Conservation (phyloP, 1,139 yeast species). For the Geotrichum restrictum region DNA sequence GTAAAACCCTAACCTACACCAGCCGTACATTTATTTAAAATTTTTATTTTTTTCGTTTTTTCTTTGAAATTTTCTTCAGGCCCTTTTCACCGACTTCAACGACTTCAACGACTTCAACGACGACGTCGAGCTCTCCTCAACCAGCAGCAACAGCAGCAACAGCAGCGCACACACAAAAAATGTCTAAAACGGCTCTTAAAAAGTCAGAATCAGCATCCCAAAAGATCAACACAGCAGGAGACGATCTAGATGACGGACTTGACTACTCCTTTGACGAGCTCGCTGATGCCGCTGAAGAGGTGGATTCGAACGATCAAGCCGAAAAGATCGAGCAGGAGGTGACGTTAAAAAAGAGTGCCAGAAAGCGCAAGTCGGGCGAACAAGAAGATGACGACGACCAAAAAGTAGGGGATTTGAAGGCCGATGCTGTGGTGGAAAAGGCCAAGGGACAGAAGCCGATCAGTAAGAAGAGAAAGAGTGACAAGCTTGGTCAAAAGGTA, state of each 20-base stretch:
- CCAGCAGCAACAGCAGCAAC: too few relatives aligned
- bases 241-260: constrained; percentile 67
- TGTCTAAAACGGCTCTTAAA: not conserved
- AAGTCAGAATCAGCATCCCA: not conserved
- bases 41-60: too few relatives aligned
- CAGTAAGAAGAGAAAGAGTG: constrained; percentile 27
- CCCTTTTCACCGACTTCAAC: too few relatives aligned
- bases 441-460: constrained; percentile 25
- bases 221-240: constrained; percentile 36
- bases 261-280: constrained; percentile 50
- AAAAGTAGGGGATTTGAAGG: constrained; percentile 18
- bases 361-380: constrained; percentile 23
- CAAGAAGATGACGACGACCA: constrained; percentile 22
- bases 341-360: constrained; percentile 29
- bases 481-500: constrained; percentile 23
- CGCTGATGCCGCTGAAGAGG: constrained; percentile 32
- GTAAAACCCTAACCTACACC: too few relatives aligned
- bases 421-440: too few relatives aligned
- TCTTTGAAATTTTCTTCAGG: too few relatives aligned
- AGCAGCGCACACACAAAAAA: too few relatives aligned
- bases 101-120: too few relatives aligned
- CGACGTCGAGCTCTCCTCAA: too few relatives aligned
- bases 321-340: constrained; percentile 32
- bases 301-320: constrained; percentile 39
- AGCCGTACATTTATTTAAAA: too few relatives aligned